A percentile compares a stretch with the other conserved stretches of the same genome.
phyloP scores from a whole-genome alignment of 352 stramenopile species.

The Sclerospora graminicola region DNA sequence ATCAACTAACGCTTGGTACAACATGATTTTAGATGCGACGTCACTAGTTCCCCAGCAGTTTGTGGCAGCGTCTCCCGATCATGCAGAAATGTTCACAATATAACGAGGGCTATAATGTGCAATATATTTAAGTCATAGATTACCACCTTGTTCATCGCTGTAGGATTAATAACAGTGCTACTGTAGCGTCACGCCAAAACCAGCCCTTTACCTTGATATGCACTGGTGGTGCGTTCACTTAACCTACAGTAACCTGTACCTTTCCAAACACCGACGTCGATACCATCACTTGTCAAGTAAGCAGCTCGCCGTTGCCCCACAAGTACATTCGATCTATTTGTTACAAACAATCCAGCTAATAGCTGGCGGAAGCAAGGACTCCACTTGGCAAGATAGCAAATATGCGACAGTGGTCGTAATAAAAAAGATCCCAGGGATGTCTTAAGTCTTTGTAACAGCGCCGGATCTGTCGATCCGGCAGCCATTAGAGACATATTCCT shows the following conservation, averaged over 20 bases:
- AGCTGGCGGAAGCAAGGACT: conserved; percentile 36
- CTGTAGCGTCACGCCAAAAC: conserved; percentile 43
- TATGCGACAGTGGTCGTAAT: too few species aligned
- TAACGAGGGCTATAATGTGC: too few species aligned
- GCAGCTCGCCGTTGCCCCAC: conserved; percentile 32
- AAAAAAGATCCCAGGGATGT: too few species aligned
- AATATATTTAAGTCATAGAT: too few species aligned
- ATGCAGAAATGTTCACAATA: too few species aligned
- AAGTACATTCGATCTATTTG: conserved; percentile 28
- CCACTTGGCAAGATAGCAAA: too few species aligned
- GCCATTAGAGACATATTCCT: too few species aligned
- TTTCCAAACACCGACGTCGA: conserved; percentile 40
- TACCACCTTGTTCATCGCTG: conserved; percentile 27
- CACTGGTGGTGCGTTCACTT: conserved; percentile 27
- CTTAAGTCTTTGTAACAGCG: too few species aligned
- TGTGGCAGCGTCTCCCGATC: conserved; percentile 10
- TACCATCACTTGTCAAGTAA: conserved; percentile 35
- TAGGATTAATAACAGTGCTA: conserved; percentile 29
- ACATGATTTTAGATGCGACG: conserved; percentile 66
- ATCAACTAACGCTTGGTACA: conserved; percentile 57
- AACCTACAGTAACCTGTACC: too few species aligned
- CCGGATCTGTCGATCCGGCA: too few species aligned
- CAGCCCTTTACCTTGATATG: conserved; percentile 39
- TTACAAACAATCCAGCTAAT: conserved; percentile 34
- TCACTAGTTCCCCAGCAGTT: conserved; percentile 12